Evolutionary conservation across 1,284 basidiomycete genomes (phyloP), one percentile per base, ranked within the genome.

Genomic region (Ganoderma lingzhi): DNA sequence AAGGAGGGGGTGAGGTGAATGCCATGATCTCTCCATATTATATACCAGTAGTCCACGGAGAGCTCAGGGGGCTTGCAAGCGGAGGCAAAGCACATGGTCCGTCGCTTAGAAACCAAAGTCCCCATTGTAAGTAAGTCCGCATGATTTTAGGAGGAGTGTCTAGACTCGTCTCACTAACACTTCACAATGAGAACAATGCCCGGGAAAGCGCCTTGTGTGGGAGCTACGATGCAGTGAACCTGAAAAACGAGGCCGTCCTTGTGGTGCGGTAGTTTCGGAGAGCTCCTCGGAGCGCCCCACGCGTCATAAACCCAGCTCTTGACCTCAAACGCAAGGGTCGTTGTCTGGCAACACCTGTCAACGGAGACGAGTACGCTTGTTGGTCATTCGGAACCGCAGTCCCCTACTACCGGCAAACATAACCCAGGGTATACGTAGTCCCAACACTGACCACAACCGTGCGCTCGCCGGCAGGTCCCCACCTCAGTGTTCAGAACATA

Each of bases 21-120:
- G 6, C 51, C 23, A 23, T 4, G 8, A 53, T 53, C 9, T 39
- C 17, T 3, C 14, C 35, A 23, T 62, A 61, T 60, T 63, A 51
- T 69, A 69, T 69, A 65, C 51, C 15, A 28, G 5, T 0, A 53
- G 23, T 10, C 23, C 48, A 53, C 48, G n/a, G 23, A 14, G 23
- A n/a, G n/a, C 17, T 6, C 44, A 23, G 23, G 23, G 23, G 23
- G 23, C 23, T 23, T 23, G 23, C 10, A n/a, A 28, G 23, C 23
- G 48, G 48, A 53, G 48, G 48, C 23, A 28, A 53, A 53, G 23
- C 48, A 53, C 48, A 53, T 53, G 48, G 48, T 53, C 23, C 23
- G 48, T 53, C 48, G 48, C 48, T 30, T 53, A 14, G 48, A 53
- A 14, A 53, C 48, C 23, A 14, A 14, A 53, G 23, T 5, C 23